These are phyloP conservation scores for Taiozyma sp. DNA, from an alignment of 1,139 yeast genomes.

Conservation along the genomic window DNA sequence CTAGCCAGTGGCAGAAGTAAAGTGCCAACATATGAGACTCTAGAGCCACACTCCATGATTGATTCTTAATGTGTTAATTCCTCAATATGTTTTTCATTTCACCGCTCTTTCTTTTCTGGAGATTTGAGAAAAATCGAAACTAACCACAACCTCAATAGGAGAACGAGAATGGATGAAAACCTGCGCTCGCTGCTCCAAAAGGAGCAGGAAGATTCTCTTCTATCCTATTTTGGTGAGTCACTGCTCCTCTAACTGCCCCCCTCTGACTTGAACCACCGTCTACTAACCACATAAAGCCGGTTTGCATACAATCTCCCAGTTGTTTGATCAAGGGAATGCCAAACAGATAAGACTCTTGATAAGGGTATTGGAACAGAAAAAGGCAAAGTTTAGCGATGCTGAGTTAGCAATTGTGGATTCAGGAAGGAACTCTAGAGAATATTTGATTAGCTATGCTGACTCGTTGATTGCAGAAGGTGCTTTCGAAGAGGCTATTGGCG, in stretches of 20 bases:
- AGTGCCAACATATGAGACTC: too few species aligned
- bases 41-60: too few species aligned
- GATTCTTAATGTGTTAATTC: too few species aligned
- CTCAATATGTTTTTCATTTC: too few species aligned
- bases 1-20: too few species aligned
- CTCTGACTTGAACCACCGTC: not conserved
- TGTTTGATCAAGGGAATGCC: not conserved
- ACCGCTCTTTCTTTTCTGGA: not conserved
- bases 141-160: not conserved
- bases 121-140: not conserved
- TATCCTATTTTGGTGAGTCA: not conserved
- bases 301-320: not conserved
- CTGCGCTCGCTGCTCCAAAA: not conserved
- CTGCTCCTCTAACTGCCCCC: too few species aligned
- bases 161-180: not conserved
- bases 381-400: not conserved
- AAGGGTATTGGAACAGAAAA: not conserved
- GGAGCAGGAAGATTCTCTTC: not conserved
- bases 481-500: not conserved
- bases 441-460: slow-evolving; percentile 3
- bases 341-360: not conserved
- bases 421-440: slow-evolving; percentile 8
- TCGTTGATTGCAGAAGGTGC: slow-evolving; percentile 3
- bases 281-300: not conserved
- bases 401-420: slow-evolving; percentile 1